These are phyloP conservation scores for Fremontodendron californicum DNA, from an alignment of 345 rosid species.

Conservation along the genomic window DNA sequence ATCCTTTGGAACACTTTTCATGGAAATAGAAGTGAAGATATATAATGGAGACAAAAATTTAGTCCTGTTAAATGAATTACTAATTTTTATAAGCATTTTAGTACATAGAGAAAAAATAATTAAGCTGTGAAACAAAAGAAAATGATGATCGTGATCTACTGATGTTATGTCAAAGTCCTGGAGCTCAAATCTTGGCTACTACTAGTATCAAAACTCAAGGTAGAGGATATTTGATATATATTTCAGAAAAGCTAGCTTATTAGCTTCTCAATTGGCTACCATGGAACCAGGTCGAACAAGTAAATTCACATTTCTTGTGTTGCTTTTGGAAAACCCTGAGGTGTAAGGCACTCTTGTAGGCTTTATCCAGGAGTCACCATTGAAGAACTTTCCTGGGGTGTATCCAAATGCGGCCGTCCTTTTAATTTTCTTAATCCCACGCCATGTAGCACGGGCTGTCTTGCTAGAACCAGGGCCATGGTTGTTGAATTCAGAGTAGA, in stretches of 20 bases:
- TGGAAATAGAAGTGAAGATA: neutral
- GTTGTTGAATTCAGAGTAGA: constrained; percentile 52
- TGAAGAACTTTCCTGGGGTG: constrained; percentile 36
- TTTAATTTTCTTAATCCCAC: constrained; percentile 46
- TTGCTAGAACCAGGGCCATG: constrained; percentile 58
- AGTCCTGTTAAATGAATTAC: neutral
- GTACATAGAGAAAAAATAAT: neutral
- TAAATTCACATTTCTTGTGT: neutral
- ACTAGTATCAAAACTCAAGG: neutral
- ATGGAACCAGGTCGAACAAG: neutral
- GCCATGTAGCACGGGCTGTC: constrained; percentile 52
- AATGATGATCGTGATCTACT: neutral
- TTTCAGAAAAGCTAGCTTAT: neutral
- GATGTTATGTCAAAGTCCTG: neutral
- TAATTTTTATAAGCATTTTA: neutral
- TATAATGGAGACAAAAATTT: neutral
- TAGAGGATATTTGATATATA: no score
- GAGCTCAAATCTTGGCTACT: neutral
- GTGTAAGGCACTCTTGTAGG: constrained; percentile 46
- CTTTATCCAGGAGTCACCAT: constrained; percentile 55
- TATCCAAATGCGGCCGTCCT: constrained; percentile 26
- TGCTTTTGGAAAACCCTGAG: constrained; percentile 16
- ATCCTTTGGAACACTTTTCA: neutral
- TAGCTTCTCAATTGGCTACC: neutral
- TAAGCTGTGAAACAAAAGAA: neutral